Evolutionary conservation across 495 filamentous ascomycete genomes (phyloP).

Genomic region (Penicilliopsis zonata): DNA sequence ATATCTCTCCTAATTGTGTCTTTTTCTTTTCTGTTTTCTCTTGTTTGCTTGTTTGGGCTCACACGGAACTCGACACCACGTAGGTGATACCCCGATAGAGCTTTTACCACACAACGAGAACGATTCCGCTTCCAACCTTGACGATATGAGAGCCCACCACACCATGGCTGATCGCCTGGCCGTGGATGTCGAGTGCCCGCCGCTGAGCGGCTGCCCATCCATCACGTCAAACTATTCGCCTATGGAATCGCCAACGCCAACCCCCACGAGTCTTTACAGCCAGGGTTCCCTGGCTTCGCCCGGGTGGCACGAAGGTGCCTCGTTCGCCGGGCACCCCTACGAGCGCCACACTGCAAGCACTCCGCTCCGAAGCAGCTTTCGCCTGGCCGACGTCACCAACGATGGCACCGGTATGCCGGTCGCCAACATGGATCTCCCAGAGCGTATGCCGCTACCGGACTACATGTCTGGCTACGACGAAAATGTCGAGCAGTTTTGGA

Average conservation of each 20-base stretch:
- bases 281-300: constrained; percentile 30
- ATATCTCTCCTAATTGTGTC: too few relatives aligned
- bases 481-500: constrained; percentile 31
- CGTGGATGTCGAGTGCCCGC: constrained; percentile 32
- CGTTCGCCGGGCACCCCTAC: constrained; percentile 16
- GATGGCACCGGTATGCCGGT: constrained; percentile 24
- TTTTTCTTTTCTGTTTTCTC: too few relatives aligned
- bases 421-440: constrained; percentile 23
- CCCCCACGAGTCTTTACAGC: constrained; percentile 33
- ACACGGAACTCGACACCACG: too few relatives aligned
- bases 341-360: constrained; percentile 24
- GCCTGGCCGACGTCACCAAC: constrained; percentile 21
- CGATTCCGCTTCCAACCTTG: constrained; percentile 13
- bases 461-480: constrained; percentile 33
- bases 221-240: constrained; percentile 35
- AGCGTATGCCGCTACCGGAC: constrained; percentile 26
- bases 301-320: constrained; percentile 26
- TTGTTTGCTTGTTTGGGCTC: too few relatives aligned
- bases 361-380: constrained; percentile 27
- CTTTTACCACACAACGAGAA: constrained; percentile 12
- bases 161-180: constrained; percentile 30
- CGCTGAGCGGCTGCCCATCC: constrained; percentile 33
- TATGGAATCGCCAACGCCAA: constrained; percentile 32
- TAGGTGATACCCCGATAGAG: constrained; percentile 21
- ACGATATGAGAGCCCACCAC: constrained; percentile 31